phyloP scores from a whole-genome alignment of 768 basidiomycete genomes.

The Leucosporidium scottii region DNA sequence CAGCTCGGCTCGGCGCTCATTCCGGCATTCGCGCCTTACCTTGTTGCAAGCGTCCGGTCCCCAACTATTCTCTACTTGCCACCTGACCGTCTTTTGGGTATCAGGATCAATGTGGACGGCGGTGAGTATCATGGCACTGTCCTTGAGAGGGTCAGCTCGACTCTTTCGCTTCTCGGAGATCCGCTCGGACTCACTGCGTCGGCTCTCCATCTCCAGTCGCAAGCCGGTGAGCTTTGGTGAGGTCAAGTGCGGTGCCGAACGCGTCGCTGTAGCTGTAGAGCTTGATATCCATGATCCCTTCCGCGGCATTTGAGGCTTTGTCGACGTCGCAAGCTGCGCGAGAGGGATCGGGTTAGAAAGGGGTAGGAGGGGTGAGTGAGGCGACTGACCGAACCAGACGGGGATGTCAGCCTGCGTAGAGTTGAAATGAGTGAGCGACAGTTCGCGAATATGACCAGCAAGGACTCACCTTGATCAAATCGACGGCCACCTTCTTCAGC shows the following conservation, averaged over 20 bases:
- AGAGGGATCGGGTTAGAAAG: background rate
- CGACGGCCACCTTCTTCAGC: conserved; percentile 73
- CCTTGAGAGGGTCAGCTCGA: background rate
- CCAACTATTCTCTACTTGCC: conserved; percentile 80
- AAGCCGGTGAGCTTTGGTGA: conserved; percentile 79
- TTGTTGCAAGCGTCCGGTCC: conserved; percentile 56
- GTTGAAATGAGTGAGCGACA: background rate
- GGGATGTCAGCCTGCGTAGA: conserved; percentile 7
- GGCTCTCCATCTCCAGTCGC: conserved; percentile 75
- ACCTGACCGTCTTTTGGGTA: background rate
- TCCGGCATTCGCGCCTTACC: background rate
- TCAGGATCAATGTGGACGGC: conserved; percentile 16
- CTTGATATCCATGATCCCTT: conserved; percentile 79
- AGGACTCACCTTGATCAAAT: conserved; percentile 36
- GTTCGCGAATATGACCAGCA: background rate
- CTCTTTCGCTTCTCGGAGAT: background rate
- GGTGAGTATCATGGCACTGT: conserved; percentile 52
- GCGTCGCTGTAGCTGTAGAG: conserved; percentile 48
- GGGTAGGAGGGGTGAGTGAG: background rate
- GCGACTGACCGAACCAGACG: conserved; percentile 40
- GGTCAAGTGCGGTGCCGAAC: conserved; percentile 69
- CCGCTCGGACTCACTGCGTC: conserved; percentile 57
- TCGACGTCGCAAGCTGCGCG: conserved; percentile 75
- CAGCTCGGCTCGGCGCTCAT: too few relatives aligned
- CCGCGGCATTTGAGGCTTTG: conserved; percentile 60